Evolutionary conservation across 768 basidiomycete species (phyloP), one percentile per base, ranked within the genome.

Genomic region (Serendipita sp.): DNA sequence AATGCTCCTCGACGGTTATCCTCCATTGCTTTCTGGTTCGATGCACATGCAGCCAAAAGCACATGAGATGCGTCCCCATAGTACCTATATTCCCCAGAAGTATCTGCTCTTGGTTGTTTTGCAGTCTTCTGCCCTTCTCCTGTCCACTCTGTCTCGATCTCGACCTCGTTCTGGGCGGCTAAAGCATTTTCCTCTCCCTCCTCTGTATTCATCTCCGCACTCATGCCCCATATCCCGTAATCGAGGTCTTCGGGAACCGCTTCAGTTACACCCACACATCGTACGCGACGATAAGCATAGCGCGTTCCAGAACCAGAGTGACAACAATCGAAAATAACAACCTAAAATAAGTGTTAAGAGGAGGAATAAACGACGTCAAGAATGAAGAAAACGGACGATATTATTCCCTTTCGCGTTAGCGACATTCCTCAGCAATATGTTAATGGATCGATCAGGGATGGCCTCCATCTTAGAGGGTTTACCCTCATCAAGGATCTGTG

Each of bases 381-480:
- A 1, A n/a, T 22, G 17, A 42, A 22, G 22, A 42, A 5, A 1
- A 65, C 77, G 42, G 45, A 76, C 78, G 70, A 87, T 81, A 64
- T 87, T 87, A 70, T 86, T 75, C 30, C 85, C 85, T 66, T 87
- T 87, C 45, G 72, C 73, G 22, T 72, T 71, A 17, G 76, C 73
- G 42, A 87, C 77, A 61, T 84, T 81, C 61, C 68, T 66, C n/a
- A 87, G 71, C 76, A 86, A 79, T 42, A 83, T 78, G 43, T 77
- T 75, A 62, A 87, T 72, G 9, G 85, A 84, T 56, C 81, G 80
- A 71, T 85, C 84, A 50, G 83, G 83, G 64, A 87, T 83, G 38
- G 7, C 14, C 14, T 2, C 66, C 42, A 5, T 72, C 65, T 14
- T 63, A 62, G 24, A 67, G 64, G n/a, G 70, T 86, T 75, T 31